A percentile compares a stretch with the other conserved stretches of the same genome.
These are phyloP conservation scores for Cinnamomum chago DNA, from an alignment of 164 flowering plant genomes.

Conservation along the genomic window DNA sequence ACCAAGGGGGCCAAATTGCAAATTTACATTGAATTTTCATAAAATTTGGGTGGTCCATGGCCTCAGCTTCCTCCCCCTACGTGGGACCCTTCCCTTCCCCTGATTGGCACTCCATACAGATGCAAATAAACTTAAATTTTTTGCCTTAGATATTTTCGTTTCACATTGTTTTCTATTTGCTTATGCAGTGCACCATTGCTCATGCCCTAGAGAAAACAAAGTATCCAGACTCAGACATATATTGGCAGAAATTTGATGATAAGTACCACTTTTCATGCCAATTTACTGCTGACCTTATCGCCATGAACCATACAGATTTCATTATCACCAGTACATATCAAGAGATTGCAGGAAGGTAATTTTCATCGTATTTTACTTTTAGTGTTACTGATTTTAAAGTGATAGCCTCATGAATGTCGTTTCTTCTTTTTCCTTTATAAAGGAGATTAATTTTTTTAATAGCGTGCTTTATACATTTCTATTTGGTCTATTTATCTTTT, in stretches of 20 bases:
- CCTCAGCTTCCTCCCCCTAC: no score
- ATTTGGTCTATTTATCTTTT: no score
- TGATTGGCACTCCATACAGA: background rate
- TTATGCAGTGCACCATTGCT: conserved; percentile 87
- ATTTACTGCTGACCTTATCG: conserved; percentile 7
- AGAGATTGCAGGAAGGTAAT: conserved; percentile 10
- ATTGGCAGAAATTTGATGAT: conserved; percentile 1
- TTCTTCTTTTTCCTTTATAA: no score
- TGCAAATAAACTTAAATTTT: background rate
- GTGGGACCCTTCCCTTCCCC: no score
- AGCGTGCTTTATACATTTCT: no score
- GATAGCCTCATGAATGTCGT: background rate
- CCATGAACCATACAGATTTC: conserved; percentile 10
- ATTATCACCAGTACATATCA: conserved; percentile 10
- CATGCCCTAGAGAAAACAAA: conserved; percentile 43
- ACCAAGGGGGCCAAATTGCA: no score
- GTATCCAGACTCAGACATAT: conserved; percentile 8
- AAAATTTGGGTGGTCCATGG: no score
- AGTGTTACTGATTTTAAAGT: background rate
- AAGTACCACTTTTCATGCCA: conserved; percentile 5
- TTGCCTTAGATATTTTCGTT: background rate
- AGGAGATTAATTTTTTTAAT: no score
- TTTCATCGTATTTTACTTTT: background rate
- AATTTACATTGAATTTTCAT: no score
- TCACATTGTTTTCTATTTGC: background rate